Percentiles rank a stretch among this genome's conserved stretches.
Evolutionary conservation across 139 green algal species (phyloP).

Genomic region (Asterochloris erici): DNA sequence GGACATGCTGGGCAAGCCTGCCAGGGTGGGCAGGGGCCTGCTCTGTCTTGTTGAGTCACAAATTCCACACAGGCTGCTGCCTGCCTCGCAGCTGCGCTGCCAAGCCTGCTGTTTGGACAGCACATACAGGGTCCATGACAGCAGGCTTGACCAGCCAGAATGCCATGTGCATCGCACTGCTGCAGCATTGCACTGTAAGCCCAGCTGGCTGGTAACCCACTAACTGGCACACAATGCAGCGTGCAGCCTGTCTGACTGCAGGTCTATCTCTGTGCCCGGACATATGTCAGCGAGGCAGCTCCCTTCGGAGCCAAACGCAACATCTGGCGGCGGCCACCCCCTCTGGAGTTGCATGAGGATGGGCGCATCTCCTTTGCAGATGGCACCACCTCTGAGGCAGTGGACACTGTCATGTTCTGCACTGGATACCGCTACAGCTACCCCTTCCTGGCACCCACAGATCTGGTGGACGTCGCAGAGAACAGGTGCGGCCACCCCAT

Average conservation of each 20-base stretch:
- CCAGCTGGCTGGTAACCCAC: no score
- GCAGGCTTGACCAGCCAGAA: no score
- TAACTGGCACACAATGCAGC: no score
- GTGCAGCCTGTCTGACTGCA: background rate
- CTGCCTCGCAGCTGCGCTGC: no score
- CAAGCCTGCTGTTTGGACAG: no score
- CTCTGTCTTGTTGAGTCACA: no score
- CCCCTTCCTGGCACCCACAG: conserved; percentile 46
- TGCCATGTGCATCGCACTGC: no score
- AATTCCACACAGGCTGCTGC: no score
- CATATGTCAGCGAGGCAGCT: conserved; percentile 35
- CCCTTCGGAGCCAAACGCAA: conserved; percentile 24
- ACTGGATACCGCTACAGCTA: conserved; percentile 67
- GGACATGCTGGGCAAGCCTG: no score
- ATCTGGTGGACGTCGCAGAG: conserved; percentile 42
- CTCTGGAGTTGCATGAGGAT: conserved; percentile 32
- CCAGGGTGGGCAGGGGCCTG: no score
- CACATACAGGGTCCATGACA: no score
- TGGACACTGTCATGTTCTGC: conserved; percentile 56
- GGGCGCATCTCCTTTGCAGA: conserved; percentile 41
- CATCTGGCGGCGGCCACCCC: conserved; percentile 16
- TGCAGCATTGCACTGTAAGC: no score
- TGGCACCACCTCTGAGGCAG: conserved; percentile 19
- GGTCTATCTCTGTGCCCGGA: conserved; percentile 57
- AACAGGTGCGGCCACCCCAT: background rate